These are phyloP conservation scores for Stephania japonica DNA, from an alignment of 164 flowering plant genomes.

Conservation along the genomic window DNA sequence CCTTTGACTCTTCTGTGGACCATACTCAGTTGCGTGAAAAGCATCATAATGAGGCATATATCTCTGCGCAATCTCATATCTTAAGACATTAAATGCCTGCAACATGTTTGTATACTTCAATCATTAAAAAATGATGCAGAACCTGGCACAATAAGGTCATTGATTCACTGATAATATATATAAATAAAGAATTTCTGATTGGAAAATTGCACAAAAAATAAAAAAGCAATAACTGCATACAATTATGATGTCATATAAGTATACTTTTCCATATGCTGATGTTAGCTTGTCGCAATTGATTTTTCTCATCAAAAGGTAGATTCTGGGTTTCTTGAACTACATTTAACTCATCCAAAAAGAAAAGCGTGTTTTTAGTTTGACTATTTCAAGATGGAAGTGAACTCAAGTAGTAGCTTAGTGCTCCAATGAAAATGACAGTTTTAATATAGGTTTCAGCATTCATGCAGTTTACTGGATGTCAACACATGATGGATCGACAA, in stretches of 20 bases:
- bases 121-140: constrained; percentile 21
- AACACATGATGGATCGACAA: not conserved
- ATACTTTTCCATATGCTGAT: too few species aligned
- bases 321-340: not conserved
- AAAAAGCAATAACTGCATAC: not conserved
- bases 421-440: not conserved
- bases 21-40: constrained; percentile 82
- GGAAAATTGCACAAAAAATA: not conserved
- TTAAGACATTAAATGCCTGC: constrained; percentile 87
- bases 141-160: constrained; percentile 23
- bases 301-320: too few species aligned
- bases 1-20: constrained; percentile 95
- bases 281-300: too few species aligned
- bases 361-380: not conserved
- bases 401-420: not conserved
- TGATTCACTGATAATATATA: not conserved
- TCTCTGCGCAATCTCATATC: constrained; percentile 90
- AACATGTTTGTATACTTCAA: constrained; percentile 38
- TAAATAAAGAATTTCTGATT: not conserved
- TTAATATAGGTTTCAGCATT: not conserved
- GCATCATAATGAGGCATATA: constrained; percentile 87
- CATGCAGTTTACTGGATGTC: not conserved
- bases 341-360: not conserved
- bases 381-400: not conserved
- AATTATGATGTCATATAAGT: too few species aligned